A percentile compares a stretch with the other conserved stretches of the same genome.
Evolutionary conservation across 2,329 filamentous ascomycete genomes (phyloP).

Genomic region (Nannizzia gypsea): DNA sequence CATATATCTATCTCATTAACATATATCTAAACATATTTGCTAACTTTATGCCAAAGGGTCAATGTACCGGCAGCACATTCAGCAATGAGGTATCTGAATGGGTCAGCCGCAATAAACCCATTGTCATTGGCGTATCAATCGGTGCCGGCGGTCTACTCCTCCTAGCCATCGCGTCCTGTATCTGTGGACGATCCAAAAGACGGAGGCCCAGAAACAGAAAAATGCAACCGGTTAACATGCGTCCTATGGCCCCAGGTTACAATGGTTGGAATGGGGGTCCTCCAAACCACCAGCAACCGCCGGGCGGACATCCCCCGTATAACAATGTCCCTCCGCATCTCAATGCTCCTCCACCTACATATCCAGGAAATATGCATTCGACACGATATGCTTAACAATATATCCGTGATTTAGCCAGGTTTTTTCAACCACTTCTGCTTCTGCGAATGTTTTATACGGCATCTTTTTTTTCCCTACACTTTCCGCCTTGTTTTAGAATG

Average conservation of each 20-base stretch:
- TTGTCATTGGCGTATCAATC: slow-evolving; percentile 68
- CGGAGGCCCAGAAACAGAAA: slow-evolving; percentile 21
- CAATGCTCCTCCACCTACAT: slow-evolving; percentile 9
- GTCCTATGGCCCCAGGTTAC: slow-evolving; percentile 6
- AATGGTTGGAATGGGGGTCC: background rate
- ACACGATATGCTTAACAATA: slow-evolving; percentile 11
- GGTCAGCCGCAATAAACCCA: slow-evolving; percentile 62
- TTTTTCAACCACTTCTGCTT: background rate
- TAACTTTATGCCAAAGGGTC: slow-evolving; percentile 41
- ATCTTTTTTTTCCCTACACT: background rate
- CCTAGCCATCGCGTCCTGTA: slow-evolving; percentile 56
- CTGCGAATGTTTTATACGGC: background rate
- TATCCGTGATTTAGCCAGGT: background rate
- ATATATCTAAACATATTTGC: background rate
- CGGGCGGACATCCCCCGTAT: background rate
- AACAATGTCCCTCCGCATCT: slow-evolving; percentile 3
- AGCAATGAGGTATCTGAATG: slow-evolving; percentile 60
- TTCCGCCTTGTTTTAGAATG: background rate
- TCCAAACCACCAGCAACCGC: background rate
- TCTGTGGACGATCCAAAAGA: slow-evolving; percentile 45
- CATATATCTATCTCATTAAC: background rate
- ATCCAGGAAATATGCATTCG: slow-evolving; percentile 9
- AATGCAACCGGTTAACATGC: slow-evolving; percentile 12
- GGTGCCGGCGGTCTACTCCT: slow-evolving; percentile 63
- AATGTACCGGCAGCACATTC: slow-evolving; percentile 59